Evolutionary conservation across 1,284 basidiomycete genomes (phyloP), one percentile per base, ranked within the genome.

Genomic region (Spongispora temasekensis): DNA sequence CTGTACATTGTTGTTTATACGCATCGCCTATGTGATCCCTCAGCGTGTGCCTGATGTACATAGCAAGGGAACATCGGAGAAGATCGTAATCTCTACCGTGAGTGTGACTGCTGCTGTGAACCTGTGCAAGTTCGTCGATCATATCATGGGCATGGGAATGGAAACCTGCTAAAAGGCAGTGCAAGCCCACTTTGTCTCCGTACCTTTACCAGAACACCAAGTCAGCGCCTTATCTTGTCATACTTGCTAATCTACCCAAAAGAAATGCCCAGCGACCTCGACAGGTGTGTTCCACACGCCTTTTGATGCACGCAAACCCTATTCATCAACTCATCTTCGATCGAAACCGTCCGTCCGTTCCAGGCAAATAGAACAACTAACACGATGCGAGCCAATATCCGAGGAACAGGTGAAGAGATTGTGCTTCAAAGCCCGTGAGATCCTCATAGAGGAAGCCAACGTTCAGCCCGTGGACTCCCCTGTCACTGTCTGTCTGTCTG

Each of bases 391-490:
- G 72, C 90, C 91, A 59, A 95, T 98, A 68, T 92, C 94, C 23
- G 95, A 98, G 76, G 89, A 93, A 63, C 88, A 95, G 68, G 95
- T 97, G 64, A 96, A 97, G 73, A 84, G 91, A 68, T 83, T 99
- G 31, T 99, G 97, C 76, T 81, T 95, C 67, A 97, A 97, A 73
- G 97, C 97, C 23, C 86, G 96, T 63, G 97, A 98, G 78, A 97
- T 98, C 62, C 80, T 97, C 32, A 93, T 99, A 69, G 97, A 98
- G 77, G 97, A 99, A 77, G 95, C 92, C 8, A 99, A 99, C 73
- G 94, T 99, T 2, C 96, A 98, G 76, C 89, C 91, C 68, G 93
- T 99, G 28, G 95, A 98, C 79, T 91, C 95, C 31, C 97, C 97
- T 13, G 95, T 98, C 5, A 98, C 97, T 56, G 94, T 96, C 68